Evolutionary conservation across 2,329 filamentous ascomycete species (phyloP).

Genomic region (Polychaeton citri): DNA sequence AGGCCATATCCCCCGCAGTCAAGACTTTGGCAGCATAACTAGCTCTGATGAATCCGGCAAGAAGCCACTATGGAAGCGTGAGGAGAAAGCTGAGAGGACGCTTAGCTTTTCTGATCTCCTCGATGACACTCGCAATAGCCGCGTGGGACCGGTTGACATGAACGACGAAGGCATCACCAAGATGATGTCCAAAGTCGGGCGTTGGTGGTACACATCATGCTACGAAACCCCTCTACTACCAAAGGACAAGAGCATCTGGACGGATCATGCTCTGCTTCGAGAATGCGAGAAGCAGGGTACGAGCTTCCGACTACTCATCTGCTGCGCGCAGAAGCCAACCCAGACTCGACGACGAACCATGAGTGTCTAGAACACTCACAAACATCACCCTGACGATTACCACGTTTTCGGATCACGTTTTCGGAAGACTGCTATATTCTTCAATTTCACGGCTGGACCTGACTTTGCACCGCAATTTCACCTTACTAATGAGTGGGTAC

Average conservation of each 20-base stretch:
- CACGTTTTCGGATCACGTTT: too few species aligned
- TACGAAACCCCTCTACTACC: constrained; percentile 51
- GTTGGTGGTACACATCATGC: constrained; percentile 94
- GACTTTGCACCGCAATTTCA: background rate
- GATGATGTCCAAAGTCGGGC: constrained; percentile 79
- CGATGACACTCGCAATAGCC: constrained; percentile 36
- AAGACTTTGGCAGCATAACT: constrained; percentile 17
- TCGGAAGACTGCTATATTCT: too few species aligned
- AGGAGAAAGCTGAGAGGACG: constrained; percentile 2
- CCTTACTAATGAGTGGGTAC: too few species aligned
- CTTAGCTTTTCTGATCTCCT: constrained; percentile 17
- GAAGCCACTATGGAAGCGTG: background rate
- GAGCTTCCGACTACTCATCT: constrained; percentile 81
- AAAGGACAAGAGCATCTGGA: constrained; percentile 59
- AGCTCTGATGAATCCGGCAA: constrained; percentile 10
- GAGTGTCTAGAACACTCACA: too few species aligned
- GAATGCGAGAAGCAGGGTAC: constrained; percentile 83
- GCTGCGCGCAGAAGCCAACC: constrained; percentile 69
- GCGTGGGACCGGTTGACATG: constrained; percentile 18
- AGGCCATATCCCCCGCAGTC: constrained; percentile 29
- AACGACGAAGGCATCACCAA: constrained; percentile 77
- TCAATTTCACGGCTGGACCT: background rate
- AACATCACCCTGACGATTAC: too few species aligned
- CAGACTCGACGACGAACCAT: constrained; percentile 34
- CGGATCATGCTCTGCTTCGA: constrained; percentile 56